These are phyloP conservation scores for Starmerella stellata DNA, from an alignment of 805 yeast species.

Conservation along the genomic window DNA sequence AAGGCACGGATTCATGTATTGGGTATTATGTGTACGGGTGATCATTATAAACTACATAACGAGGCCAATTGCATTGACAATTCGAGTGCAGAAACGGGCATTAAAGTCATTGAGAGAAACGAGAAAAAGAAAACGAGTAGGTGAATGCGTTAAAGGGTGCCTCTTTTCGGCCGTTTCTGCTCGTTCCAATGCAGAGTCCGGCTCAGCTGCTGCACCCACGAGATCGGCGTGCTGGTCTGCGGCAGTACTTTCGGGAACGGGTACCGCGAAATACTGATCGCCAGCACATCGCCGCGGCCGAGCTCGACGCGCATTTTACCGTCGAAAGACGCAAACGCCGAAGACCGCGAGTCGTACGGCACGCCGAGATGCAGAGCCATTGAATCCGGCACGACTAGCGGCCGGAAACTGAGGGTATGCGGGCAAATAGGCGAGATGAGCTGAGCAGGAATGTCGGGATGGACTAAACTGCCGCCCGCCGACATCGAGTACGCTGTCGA, in stretches of 20 bases:
- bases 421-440: constrained; percentile 93
- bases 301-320: constrained; percentile 78
- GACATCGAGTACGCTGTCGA: constrained; percentile 89
- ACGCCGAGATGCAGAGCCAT: constrained; percentile 69
- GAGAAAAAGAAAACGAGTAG: no score
- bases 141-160: no score
- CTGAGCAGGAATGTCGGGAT: constrained; percentile 83
- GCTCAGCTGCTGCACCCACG: constrained; percentile 67
- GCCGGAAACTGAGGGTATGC: constrained; percentile 82
- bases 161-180: constrained; percentile 65
- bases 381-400: constrained; percentile 83
- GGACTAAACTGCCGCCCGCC: constrained; percentile 90
- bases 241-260: constrained; percentile 81
- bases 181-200: constrained; percentile 74
- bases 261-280: constrained; percentile 67
- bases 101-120: no score
- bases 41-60: no score
- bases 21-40: no score
- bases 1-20: no score
- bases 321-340: constrained; percentile 95
- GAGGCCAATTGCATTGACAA: no score
- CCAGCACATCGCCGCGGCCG: constrained; percentile 64
- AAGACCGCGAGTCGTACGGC: constrained; percentile 62
- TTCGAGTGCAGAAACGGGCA: no score
- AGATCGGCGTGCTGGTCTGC: constrained; percentile 38